Conservation (phyloP, 257 asterid species). For the Solanum chiquidenum region DNA sequence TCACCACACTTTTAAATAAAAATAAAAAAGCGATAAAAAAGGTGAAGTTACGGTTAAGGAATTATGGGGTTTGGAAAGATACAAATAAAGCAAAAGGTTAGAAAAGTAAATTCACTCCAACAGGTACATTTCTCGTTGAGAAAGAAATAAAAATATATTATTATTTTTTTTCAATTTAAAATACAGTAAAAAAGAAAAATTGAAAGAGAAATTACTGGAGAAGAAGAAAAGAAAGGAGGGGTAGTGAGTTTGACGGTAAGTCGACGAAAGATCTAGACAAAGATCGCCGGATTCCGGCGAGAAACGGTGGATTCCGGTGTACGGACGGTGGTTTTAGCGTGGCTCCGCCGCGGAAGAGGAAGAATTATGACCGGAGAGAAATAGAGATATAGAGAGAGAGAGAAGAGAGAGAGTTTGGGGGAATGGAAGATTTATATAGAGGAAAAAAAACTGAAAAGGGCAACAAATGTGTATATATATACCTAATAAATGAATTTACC, state of each 20-base stretch:
- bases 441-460: not conserved
- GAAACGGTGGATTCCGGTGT: constrained; percentile 12
- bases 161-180: not conserved
- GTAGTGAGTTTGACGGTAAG: not conserved
- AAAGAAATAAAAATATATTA: not conserved
- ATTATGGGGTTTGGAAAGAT: not conserved
- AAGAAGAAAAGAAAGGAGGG: not conserved
- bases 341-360: constrained; percentile 21
- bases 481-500: not conserved
- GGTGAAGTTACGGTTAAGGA: not conserved
- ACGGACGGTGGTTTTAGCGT: constrained; percentile 6
- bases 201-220: not conserved
- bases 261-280: not conserved
- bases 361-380: not conserved
- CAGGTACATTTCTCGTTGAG: not conserved
- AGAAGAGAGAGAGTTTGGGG: not conserved
- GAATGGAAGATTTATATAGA: not conserved
- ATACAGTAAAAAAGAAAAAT: not conserved
- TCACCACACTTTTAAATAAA: constrained; percentile 2
- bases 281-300: not conserved
- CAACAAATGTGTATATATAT: not conserved
- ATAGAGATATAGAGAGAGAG: not conserved
- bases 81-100: not conserved
- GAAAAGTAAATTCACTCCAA: not conserved
- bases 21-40: not conserved